A percentile compares a stretch with the other conserved stretches of the same genome.
phyloP scores from a whole-genome alignment of 306 rosid species.

The Crataegus laevigata region DNA sequence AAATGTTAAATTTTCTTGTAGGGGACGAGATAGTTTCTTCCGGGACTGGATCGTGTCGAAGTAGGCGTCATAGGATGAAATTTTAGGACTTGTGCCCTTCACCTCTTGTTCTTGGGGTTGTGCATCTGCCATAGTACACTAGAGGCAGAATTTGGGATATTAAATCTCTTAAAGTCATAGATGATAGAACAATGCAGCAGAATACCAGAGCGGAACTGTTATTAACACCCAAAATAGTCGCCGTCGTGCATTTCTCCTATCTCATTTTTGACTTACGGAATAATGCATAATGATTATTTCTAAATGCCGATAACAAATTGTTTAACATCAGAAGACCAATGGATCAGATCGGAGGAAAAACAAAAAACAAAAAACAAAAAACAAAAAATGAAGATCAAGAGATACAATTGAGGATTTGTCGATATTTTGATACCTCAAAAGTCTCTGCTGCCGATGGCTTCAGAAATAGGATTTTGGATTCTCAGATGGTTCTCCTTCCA shows the following conservation, averaged over 20 bases:
- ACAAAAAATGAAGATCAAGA: not conserved
- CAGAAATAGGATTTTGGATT: constrained; percentile 3
- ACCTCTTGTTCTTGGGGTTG: constrained; percentile 9
- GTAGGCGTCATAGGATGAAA: constrained; percentile 54
- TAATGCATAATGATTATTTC: too few species aligned
- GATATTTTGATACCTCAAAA: constrained; percentile 15
- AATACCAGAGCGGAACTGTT: too few species aligned
- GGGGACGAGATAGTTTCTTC: constrained; percentile 57
- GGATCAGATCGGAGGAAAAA: too few species aligned
- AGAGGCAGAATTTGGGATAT: not conserved
- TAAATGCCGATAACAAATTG: not conserved
- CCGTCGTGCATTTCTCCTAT: too few species aligned
- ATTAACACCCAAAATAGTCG: too few species aligned
- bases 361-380: not conserved
- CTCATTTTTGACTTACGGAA: too few species aligned
- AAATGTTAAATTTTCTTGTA: constrained; percentile 64
- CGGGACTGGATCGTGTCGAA: constrained; percentile 59
- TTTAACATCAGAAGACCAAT: not conserved
- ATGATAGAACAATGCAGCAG: not conserved
- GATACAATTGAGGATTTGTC: not conserved
- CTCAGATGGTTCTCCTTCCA: constrained; percentile 9
- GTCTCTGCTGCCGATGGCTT: constrained; percentile 21
- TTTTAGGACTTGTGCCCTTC: constrained; percentile 7
- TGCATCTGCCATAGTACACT: constrained; percentile 47
- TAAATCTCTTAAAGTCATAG: too few species aligned